Evolutionary conservation across 257 asterid species (phyloP), one percentile per base, ranked within the genome.

Genomic region (Verbascum thapsus): DNA sequence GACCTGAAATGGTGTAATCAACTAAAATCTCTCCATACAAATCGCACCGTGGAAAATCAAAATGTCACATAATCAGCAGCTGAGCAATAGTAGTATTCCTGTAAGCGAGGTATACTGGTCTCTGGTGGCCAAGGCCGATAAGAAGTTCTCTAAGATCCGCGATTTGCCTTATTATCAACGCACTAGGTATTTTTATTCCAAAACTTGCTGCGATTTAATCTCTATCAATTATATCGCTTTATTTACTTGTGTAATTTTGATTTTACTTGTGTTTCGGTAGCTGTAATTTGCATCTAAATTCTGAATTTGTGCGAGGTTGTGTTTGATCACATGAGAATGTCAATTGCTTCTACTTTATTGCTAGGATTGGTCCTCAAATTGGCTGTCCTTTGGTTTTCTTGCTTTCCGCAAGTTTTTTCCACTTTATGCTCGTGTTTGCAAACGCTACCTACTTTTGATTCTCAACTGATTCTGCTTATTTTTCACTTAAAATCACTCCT

Each of bases 111-210:
- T 81, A 16, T 92, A 89, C 74, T 90, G 97, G 97, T 48, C 83
- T 38, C 81, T 92, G 73, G 99, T 87, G 53, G 94, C 97, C 66
- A 92, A 92, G 73, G 99, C 97, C 63, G 97, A 92, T 76, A 92
- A 87, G 84, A 92, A 92, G 63, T 89, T 92, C 78, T 87, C 97
- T 19, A 87, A 92, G 88, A 92, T 92, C 78, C 87, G 97, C 12
- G 97, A 92, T 79, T 83, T 89, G 74, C 96, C 96, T 10, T 89
- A 83, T 70, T 87, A 92, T 70, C 95, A 89, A 67, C 91, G 96
- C 57, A 85, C 87, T 68, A 77, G 95, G 98, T 91, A 53, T 42
- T n/a, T n/a, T n/a, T n/a, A 30, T 63, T 43, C 58, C 12, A 11
- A 38, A 13, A 15, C 12, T 60, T 10, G 41, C 56, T 16, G 13